Base-by-base conservation (phyloP, 2,329 filamentous ascomycete species). In the Metarhizium rileyi region DNA sequence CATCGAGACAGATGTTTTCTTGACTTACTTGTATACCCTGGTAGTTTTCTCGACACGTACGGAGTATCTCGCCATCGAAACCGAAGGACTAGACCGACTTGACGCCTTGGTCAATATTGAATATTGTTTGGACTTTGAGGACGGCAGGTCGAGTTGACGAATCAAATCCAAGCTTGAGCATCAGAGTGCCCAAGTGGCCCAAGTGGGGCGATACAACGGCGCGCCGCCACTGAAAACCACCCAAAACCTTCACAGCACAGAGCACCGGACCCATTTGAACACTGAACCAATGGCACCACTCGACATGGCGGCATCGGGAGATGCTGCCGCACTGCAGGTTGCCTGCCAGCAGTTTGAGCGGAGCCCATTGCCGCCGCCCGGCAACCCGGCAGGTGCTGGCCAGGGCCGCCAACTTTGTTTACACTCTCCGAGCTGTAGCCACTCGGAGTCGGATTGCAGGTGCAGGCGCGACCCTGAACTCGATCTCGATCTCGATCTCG, bases 381-480 rank as follows among this genome's bases (percentile, higher is more conserved):
- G 67, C 67, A 70, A 69, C 66, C 56, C 55, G 52, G 57, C 58
- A 50, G 52, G 55, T 55, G 61, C 58, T 51, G 62, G 68, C 57
- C 60, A 62, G 59, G 68, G 68, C 64, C 65, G 66, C 57, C 63
- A 65, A 60, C 66, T 68, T 67, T 72, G 69, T 72, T 72, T 72
- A 72, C 67, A 65, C 52, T 50, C 47, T 12, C 16, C 30, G 30
- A 14, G 10, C 49, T 55, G 52, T 52, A 52, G 48, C 46, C 44
- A 50, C 50, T 50, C 52, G 52, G 26, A 53, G n/a, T n/a, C n/a
- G n/a, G n/a, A n/a, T n/a, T n/a, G n/a, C 52, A 51, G 53, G 52
- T 48, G 30, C 53, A 52, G 45, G 59, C 56, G 52, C 52, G 50
- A 47, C 61, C n/a, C n/a, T n/a, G n/a, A n/a, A n/a, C n/a, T n/a